Evolutionary conservation across 495 filamentous ascomycete genomes (phyloP), one percentile per base, ranked within the genome.

Genomic region (Aspergillus campestris): DNA sequence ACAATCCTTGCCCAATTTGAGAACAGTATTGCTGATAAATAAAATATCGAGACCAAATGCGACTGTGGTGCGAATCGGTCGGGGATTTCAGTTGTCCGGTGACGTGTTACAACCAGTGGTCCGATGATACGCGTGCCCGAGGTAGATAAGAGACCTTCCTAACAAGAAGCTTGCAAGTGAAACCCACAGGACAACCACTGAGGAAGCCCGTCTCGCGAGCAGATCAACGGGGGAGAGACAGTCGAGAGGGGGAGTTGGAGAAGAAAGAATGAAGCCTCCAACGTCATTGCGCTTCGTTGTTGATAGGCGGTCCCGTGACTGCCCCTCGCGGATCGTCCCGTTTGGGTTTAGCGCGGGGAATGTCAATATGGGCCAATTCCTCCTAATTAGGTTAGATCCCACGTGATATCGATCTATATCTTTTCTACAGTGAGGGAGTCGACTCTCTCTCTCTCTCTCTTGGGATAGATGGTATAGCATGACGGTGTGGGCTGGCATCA

Each of bases 321-420:
- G 46, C 54, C 57, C 57, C 57, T 60, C 57, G 50, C 40, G 15
- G 13, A 31, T 27, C 35, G 12, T 24, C 56, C 47, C 32, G 31
- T 62, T 42, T n/a, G 8, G 54, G 63, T 37, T 48, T 65, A 67
- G 64, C 45, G 64, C 64, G 64, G 64, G 64, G 59, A 38, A 40
- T 24, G 18, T 24, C 18, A 24, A 24, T 24, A 24, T 24, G 18
- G 18, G 18, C 18, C 18, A 24, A 24, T 24, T 24, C 2, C 4
- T 24, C 18, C 4, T 4, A 1, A 24, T 24, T 4, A 1, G 18
- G 18, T 24, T 24, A 24, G 18, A 24, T 24, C 18, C 18, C 18
- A 24, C 18, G 18, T 24, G 18, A 24, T 24, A 24, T 24, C 18
- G 18, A 24, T 24, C 18, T 24, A 24, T 24, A 24, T 24, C n/a